Evolutionary conservation across 2,329 filamentous ascomycete species (phyloP), one percentile per base, ranked within the genome.

Genomic region (Pyrenophora tritici-repentis): DNA sequence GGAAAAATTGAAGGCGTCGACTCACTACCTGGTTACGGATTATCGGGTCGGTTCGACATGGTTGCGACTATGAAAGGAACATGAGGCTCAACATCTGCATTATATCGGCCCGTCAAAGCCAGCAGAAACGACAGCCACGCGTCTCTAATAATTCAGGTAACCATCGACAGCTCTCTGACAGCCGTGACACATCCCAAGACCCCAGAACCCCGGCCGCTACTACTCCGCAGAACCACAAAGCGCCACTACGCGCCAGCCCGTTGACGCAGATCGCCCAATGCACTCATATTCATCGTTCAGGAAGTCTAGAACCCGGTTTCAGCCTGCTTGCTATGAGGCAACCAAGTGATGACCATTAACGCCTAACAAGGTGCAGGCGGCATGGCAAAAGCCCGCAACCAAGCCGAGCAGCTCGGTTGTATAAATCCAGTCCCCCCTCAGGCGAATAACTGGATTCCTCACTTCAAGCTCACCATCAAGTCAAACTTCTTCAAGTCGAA

Each of bases 301-400:
- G 39, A 51, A 47, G 43, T 29, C 24, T 37, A 42, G 48, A 47
- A 58, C 62, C 69, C 69, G 68, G 70, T 72, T 73, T 73, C 69
- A 72, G 58, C 32, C 42, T 42, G 24, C 32, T 26, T 33, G 39
- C 14, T 26, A 37, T 39, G 48, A 51, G 42, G 48, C 48, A 51
- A 26, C 36, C 36, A 37, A 47, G 37, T 47, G 29, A 31, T 42
- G 33, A 22, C 9, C 20, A 39, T 14, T 24, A 32, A 35, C 33
- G 18, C 48, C 38, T 40, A 31, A 37, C 33, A 26, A 43, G 26
- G 26, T 29, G 9, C 50, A 40, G 40, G 40, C 36, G 39, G 29
- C 17, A 37, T 43, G 43, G 40, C 47, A 41, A 45, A 32, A 32
- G 14, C 29, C 40, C 42, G 34, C 43, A 55, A 57, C 51, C 55